Evolutionary conservation across 768 basidiomycete species (phyloP), one percentile per base, ranked within the genome.

Genomic region (Exsudoporus frostii): DNA sequence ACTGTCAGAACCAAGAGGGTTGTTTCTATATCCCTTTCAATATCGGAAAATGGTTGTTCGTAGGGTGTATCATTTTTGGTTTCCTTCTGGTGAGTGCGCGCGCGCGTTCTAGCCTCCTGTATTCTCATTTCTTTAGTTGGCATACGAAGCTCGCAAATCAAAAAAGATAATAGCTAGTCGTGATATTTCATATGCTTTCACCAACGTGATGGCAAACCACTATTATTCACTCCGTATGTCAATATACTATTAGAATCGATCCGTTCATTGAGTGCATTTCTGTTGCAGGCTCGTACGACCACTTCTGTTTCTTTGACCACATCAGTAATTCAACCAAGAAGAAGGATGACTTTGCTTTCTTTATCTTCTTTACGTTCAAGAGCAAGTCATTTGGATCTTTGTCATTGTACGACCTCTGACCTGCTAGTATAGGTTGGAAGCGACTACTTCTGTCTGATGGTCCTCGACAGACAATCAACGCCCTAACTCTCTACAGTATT

Each of bases 361-460:
- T 97, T 72, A 83, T 98, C 66, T 99, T 98, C 83, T 99, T 99
- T 74, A 90, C 89, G 1, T 98, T 99, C 82, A 99, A 99, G 79
- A 96, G 96, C 91, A 55, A 49, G 85, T 76, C 19, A 7, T 45
- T 20, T 46, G 17, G 15, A 40, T 42, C 32, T 20, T 13, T 45
- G 19, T 43, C n/a, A 37, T 14, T 37, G 13, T 37, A 25, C 34
- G 42, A 42, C 40, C 10, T 27, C 48, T 61, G 22, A 56, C 17
- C 3, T 36, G 13, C 25, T 40, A 2, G 13, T 14, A 25, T 65
- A 90, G 88, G 84, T 66, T 92, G 90, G 90, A 92, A 92, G 71
- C 84, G 86, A n/a, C 71, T 93, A 10, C 71, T 93, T 15, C 74
- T 98, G 56, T 93, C 96, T 54, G 97, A 99, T 69, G 93, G 90